Percentiles rank a stretch among this genome's conserved stretches.
Conservation (phyloP, 768 basidiomycete species). For the Pulveroboletus sp. region DNA sequence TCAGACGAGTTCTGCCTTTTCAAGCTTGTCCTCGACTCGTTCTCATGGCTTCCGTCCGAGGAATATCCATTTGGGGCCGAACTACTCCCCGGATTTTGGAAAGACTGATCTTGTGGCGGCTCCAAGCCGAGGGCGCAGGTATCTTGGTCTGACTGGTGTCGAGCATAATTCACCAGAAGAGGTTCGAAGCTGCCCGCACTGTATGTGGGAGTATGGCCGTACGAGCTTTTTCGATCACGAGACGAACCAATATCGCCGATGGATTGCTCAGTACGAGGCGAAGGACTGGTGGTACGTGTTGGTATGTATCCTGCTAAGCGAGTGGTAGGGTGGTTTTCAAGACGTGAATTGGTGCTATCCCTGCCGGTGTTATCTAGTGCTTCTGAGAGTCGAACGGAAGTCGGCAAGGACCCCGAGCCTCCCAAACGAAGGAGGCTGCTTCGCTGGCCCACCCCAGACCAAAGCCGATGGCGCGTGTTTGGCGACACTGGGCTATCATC, state of each 20-base stretch:
- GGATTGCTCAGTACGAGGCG: conserved; percentile 29
- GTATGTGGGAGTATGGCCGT: conserved; percentile 44
- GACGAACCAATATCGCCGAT: conserved; percentile 25
- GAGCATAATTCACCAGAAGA: conserved; percentile 45
- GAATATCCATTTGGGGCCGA: conserved; percentile 6
- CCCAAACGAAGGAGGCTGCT: conserved; percentile 21
- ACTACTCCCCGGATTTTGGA: conserved; percentile 1
- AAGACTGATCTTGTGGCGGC: conserved; percentile 30
- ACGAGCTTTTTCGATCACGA: conserved; percentile 31
- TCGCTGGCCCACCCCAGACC: conserved; percentile 39
- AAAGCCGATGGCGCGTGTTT: conserved; percentile 20
- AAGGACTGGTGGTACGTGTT: conserved; percentile 46
- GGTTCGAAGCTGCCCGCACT: conserved; percentile 61
- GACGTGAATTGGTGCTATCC: conserved; percentile 46
- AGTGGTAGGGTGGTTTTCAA: conserved; percentile 11
- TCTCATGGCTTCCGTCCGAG: conserved; percentile 25
- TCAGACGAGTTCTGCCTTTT: conserved; percentile 20
- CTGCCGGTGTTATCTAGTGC: conserved; percentile 18
- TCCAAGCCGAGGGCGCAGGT: conserved; percentile 11
- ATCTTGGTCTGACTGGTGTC: conserved; percentile 23
- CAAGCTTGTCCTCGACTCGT: conserved; percentile 22
- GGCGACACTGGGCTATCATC: conserved; percentile 26
- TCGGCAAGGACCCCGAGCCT: conserved; percentile 17
- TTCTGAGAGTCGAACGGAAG: conserved; percentile 35
- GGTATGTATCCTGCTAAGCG: conserved; percentile 40